Evolutionary conservation across 163 green algal species (phyloP), one percentile per base, ranked within the genome.

Genomic region (Coccomyxa subellipsoidea): DNA sequence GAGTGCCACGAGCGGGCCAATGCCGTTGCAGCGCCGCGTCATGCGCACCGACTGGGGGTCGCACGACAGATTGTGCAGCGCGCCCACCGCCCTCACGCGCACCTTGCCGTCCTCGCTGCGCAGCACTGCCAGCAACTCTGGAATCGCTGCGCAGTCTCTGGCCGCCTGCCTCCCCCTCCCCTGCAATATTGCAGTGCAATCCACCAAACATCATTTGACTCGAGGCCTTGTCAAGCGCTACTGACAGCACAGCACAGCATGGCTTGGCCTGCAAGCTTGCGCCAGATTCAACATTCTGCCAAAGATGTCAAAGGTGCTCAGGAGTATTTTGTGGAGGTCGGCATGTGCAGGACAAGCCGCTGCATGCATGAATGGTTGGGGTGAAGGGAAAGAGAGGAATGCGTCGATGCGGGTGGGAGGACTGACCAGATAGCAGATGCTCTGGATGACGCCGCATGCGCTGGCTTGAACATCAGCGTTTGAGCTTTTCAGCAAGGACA

Each of bases 41-140:
- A 81, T 80, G 36, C 86, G 76, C 39, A 94, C 94, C 29, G 87
- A 86, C 10, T 90, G 86, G 0, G 87, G 81, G 39, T 92, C 86
- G 39, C 85, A 91, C n/a, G 88, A 94, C 32, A 96, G 83, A 85
- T 97, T 97, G 87, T 96, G 92, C 7, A 97, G 79, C 2, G 93
- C 91, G 5, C 92, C 92, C 23, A 89, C 66, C n/a, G 66, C 66
- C 0, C 66, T 8, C 66, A 23, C 66, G 27, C 4, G 66, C 66
- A 34, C 27, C 8, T 23, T 27, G 27, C n/a, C 29, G 66, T 34
- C 4, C 1, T 23, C 66, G n/a, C 29, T 34, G 2, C 66, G 21
- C 27, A 73, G 66, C 66, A 73, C 21, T 12, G 27, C 29, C 66
- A 73, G n/a, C 29, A 73, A 23, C n/a, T 32, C 66, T 36, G 66